Conservation (phyloP, 768 basidiomycete species). For the Leccinum barrowsii region DNA sequence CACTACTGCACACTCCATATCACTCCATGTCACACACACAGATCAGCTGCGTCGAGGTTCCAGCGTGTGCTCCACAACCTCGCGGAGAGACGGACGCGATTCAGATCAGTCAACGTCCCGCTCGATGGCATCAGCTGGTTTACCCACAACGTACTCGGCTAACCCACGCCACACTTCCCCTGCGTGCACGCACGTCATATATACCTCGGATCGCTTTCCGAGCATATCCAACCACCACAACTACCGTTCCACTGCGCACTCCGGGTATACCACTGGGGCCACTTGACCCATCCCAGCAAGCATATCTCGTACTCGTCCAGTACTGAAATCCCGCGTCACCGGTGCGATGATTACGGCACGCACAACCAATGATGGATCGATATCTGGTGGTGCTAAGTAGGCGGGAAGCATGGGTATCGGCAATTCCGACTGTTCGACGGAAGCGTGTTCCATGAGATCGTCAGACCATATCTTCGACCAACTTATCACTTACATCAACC, state of each 20-base stretch:
- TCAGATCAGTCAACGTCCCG: conserved; percentile 13
- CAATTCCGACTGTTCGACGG: conserved; percentile 33
- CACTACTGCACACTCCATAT: conserved; percentile 2
- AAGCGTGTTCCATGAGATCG: conserved; percentile 16
- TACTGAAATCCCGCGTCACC: conserved; percentile 43
- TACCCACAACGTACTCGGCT: conserved; percentile 29
- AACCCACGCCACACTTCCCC: conserved; percentile 20
- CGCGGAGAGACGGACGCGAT: conserved; percentile 16
- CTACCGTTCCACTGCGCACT: conserved; percentile 5
- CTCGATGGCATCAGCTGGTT: conserved; percentile 7
- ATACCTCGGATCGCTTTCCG: conserved; percentile 20
- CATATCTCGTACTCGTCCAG: conserved; percentile 20
- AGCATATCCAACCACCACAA: conserved; percentile 1
- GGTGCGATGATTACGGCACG: conserved; percentile 51
- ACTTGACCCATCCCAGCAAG: conserved; percentile 20
- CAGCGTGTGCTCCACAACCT: conserved; percentile 29
- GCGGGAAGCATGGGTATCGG: conserved; percentile 43
- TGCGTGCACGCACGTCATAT: conserved; percentile 17
- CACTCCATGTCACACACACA: conserved; percentile 18
- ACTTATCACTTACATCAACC: conserved; percentile 35
- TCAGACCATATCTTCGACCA: conserved; percentile 2
- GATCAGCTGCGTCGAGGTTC: conserved; percentile 25
- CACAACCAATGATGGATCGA: conserved; percentile 46
- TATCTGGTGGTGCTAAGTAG: conserved; percentile 36
- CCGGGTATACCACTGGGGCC: conserved; percentile 20